Base-by-base conservation (phyloP, 306 rosid species). In the Mimosa bimucronata region DNA sequence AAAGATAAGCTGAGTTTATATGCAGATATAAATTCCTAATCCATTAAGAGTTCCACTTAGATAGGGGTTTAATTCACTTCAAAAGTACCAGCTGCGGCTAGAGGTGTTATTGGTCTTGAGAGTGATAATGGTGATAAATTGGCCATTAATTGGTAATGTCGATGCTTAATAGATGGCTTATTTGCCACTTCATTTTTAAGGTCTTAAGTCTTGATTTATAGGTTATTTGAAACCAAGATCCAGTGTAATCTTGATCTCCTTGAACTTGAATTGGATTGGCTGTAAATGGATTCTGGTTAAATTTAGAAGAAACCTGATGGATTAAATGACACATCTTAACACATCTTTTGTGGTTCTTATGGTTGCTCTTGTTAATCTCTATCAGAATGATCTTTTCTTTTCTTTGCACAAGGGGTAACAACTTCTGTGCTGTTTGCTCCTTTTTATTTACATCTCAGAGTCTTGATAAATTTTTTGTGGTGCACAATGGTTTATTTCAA, bases 301-400 rank as follows among this genome's bases (percentile, higher is more conserved):
- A 55, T 57, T 58, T 25, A 10, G 26, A 58, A 12, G 65, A 58
- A 58, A 58, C 31, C 31, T 58, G 34, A 58, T 25, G 65, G 7
- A 58, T 58, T 58, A 25, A 23, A 25, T 58, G 41, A 74, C 65
- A 41, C 37, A 19, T 72, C 66, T 45, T 41, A 26, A 58, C 9
- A 9, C 34, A 28, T 7, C 68, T 50, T 75, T 81, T 73, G 34
- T 68, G 61, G 64, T 46, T 34, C 25, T 29, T 69, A 21, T 28
- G 69, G n/a, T 44, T 15, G 50, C 69, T 68, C 81, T 40, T 62
- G 25, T 44, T 11, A 68, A 12, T 45, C 69, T 68, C 83, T 18
- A 60, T 41, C 57, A 52, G 50, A 46, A 16, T 23, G 38, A 12
- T 30, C 23, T 57, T 57, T 57, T 71, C 73, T 64, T 57, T 65